Conservation (phyloP, 1,284 basidiomycete genomes). For the Gomphus bonarii region DNA sequence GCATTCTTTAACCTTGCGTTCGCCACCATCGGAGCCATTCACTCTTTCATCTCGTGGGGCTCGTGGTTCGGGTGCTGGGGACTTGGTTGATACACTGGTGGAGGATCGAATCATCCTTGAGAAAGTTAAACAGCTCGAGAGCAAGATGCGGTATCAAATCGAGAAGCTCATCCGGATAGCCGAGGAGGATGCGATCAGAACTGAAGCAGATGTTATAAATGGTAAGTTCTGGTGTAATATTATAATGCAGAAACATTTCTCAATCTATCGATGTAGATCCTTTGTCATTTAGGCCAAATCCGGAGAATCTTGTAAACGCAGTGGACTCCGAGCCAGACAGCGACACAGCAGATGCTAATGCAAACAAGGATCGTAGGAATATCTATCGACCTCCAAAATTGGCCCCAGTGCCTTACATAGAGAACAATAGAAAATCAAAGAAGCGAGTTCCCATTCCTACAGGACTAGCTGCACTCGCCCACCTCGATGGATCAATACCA, state of each 20-base stretch:
- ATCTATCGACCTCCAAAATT: constrained; percentile 90
- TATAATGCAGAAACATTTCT: neutral
- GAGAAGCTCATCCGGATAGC: constrained; percentile 83
- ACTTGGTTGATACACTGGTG: constrained; percentile 63
- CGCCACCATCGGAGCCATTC: constrained; percentile 41
- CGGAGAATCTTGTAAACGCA: constrained; percentile 46
- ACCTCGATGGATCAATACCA: constrained; percentile 53
- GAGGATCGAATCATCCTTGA: constrained; percentile 70
- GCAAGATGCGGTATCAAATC: constrained; percentile 88
- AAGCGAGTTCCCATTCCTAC: constrained; percentile 50
- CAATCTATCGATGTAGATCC: constrained; percentile 48
- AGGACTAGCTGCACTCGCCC: constrained; percentile 60
- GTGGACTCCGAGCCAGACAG: constrained; percentile 25
- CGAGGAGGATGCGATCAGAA: constrained; percentile 42
- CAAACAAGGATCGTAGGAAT: constrained; percentile 30
- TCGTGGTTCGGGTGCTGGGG: constrained; percentile 49
- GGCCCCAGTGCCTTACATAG: constrained; percentile 86
- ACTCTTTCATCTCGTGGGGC: constrained; percentile 36
- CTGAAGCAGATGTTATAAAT: constrained; percentile 44
- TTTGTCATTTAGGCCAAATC: constrained; percentile 86
- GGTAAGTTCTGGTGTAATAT: constrained; percentile 34
- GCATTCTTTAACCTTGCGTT: constrained; percentile 43
- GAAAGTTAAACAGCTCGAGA: constrained; percentile 72
- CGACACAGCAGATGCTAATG: constrained; percentile 25
- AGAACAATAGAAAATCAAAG: constrained; percentile 36